Conservation (phyloP, 148 eudicot species). For the Euryodendron excelsum region DNA sequence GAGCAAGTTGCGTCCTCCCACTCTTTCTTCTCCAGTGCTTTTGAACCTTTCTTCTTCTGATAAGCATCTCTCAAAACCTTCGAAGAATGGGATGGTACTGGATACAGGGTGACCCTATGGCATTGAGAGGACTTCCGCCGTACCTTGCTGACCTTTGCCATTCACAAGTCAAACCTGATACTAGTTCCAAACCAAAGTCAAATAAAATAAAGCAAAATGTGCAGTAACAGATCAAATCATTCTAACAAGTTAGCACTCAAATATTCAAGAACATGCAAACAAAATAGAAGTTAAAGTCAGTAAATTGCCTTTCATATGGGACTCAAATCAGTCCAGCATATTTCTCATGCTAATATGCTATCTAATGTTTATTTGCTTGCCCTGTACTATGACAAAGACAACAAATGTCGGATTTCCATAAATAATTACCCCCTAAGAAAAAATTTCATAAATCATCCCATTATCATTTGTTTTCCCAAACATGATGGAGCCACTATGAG, state of each 20-base stretch:
- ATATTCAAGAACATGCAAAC: background rate
- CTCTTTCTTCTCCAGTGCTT: constrained; percentile 34
- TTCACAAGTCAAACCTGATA: constrained; percentile 36
- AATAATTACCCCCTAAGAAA: background rate
- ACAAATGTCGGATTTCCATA: background rate
- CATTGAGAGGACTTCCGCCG: constrained; percentile 32
- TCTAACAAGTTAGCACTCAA: background rate
- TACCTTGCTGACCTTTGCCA: constrained; percentile 61
- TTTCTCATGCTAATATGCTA: background rate
- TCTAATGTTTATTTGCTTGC: background rate
- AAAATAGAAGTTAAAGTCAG: background rate
- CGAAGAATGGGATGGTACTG: constrained; percentile 36
- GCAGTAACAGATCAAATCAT: background rate
- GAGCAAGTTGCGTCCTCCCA: constrained; percentile 41
- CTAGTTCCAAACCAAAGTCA: constrained; percentile 8
- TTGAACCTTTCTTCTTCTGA: constrained; percentile 25
- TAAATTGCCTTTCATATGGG: background rate
- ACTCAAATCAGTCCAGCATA: background rate
- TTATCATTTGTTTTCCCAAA: too few relatives aligned
- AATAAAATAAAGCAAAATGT: background rate
- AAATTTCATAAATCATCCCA: background rate
- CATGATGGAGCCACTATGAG: too few relatives aligned
- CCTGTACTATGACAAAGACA: background rate
- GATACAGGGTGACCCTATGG: constrained; percentile 23
- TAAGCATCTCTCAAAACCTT: constrained; percentile 41